Conservation (phyloP, 2,329 filamentous ascomycete species). For the Paradendryphiella salina region DNA sequence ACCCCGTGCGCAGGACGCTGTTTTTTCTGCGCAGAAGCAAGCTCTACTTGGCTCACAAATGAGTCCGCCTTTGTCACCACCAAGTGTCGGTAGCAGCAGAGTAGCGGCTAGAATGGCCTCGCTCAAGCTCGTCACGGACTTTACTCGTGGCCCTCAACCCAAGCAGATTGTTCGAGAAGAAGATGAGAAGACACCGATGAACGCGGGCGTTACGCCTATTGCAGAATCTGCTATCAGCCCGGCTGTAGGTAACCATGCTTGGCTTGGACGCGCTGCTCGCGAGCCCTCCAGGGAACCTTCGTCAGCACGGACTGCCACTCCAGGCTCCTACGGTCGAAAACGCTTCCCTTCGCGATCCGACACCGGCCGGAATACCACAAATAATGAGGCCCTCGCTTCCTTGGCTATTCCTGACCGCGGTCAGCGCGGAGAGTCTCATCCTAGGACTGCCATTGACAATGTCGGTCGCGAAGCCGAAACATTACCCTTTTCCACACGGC, state of each 20-base stretch:
- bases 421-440: slow-evolving; percentile 36
- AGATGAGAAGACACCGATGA: slow-evolving; percentile 71
- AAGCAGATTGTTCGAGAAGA: slow-evolving; percentile 69
- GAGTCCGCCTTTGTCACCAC: slow-evolving; percentile 75
- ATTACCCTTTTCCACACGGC: slow-evolving; percentile 42
- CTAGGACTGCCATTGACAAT: slow-evolving; percentile 46
- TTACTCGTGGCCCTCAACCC: slow-evolving; percentile 57
- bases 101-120: slow-evolving; percentile 77
- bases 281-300: slow-evolving; percentile 49
- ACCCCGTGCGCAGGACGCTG: slow-evolving; percentile 70
- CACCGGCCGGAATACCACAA: slow-evolving; percentile 36
- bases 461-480: slow-evolving; percentile 48
- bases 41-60: slow-evolving; percentile 58
- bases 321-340: slow-evolving; percentile 68
- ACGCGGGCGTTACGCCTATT: slow-evolving; percentile 83
- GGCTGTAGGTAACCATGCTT: slow-evolving; percentile 53
- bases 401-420: slow-evolving; percentile 44
- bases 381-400: slow-evolving; percentile 40
- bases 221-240: slow-evolving; percentile 70
- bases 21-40: slow-evolving; percentile 59
- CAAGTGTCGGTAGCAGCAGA: slow-evolving; percentile 58
- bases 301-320: slow-evolving; percentile 56
- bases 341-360: slow-evolving; percentile 59
- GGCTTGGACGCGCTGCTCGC: slow-evolving; percentile 44
- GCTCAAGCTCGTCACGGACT: slow-evolving; percentile 88